Evolutionary conservation across 371 early-diverging fungal species (phyloP), one percentile per base, ranked within the genome.

Genomic region (Coemansia sp.): DNA sequence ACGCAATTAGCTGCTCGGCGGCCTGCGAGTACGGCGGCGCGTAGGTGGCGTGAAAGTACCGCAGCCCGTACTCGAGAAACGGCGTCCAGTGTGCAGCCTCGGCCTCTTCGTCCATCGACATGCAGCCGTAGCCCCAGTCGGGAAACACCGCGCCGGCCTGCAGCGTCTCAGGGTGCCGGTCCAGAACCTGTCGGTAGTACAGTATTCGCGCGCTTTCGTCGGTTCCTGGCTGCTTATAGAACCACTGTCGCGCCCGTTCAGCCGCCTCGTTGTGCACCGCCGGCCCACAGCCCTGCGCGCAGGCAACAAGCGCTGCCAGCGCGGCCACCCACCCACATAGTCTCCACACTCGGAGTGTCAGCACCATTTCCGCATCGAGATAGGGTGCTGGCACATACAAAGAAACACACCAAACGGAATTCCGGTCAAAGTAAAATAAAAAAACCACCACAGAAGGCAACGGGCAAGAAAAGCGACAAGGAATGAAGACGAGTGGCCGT

Each of bases 111-210:
- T 79, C 79, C 59, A 59, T 69, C 2, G 63, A 76, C 32, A 81
- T 67, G 65, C 84, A 83, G 11, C 76, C 79, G 67, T 81, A 84
- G 42, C 87, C 88, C 91, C 92, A 93, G 75, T 93, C 93, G 4
- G 93, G 93, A 68, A 93, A 93, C 64, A 87, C 90, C 14, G 88
- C 85, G 2, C 93, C 93, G 0, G 93, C 88, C 64, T 92, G 89
- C 8, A 88, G 64, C 41, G 79, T 82, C 55, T 80, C 80, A 1
- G 82, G 74, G 40, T 85, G 84, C 4, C 81, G 57, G 11, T 79
- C 57, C 6, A 87, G 55, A 11, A 83, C 80, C 4, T 64, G 56
- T 31, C 80, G 80, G 55, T 81, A 82, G 8, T 65, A 71, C 20
- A 75, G 32, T 20, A 80, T 53, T 9, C 64, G 62, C 50, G 32